Evolutionary conservation across 2,329 filamentous ascomycete genomes (phyloP), one percentile per base, ranked within the genome.

Genomic region (Keithomyces neogunnii): DNA sequence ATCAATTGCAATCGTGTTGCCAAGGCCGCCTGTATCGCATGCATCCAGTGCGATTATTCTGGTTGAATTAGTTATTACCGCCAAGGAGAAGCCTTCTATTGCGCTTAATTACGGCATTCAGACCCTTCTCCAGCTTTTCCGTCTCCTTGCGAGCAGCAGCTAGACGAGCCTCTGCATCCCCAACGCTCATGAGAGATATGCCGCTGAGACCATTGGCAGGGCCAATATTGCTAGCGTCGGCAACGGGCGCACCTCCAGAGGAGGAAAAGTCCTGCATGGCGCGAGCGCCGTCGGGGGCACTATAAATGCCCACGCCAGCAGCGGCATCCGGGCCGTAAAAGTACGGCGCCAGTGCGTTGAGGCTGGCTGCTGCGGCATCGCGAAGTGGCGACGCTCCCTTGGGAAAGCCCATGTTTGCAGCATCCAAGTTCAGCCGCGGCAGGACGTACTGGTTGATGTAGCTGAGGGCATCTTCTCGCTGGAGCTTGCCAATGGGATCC

Each of bases 381-480:
- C 73, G 73, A 8, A 70, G 62, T 2, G 69, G 62, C 1, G 67
- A 61, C 1, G 65, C 59, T 4, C 65, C 67, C 56, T 71, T 73
- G 9, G 69, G 61, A 29, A 66, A 62, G 5, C 68, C 68, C 60
- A 73, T 67, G 53, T 75, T 76, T 51, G 72, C 71, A 31, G 70
- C 72, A 39, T 75, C 75, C 2, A 80, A 68, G 56, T 80, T 80
- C 13, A 82, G 70, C 3, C 77, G 75, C 19, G 82, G 82, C 35
- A 85, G 70, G 2, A 86, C 80, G 56, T 82, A 84, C 64, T 86
- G 82, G 63, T 86, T 85, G 66, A 86, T 84, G 65, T 84, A 85
- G 63, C 76, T 78, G 40, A 86, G 76, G 1, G 81, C 81, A 60
- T 85, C 82, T 58, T 85, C 81, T 10, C 81, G 77, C 63, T 83